Conservation (phyloP, 768 basidiomycete species). For the Dacryopinax spathularia region DNA sequence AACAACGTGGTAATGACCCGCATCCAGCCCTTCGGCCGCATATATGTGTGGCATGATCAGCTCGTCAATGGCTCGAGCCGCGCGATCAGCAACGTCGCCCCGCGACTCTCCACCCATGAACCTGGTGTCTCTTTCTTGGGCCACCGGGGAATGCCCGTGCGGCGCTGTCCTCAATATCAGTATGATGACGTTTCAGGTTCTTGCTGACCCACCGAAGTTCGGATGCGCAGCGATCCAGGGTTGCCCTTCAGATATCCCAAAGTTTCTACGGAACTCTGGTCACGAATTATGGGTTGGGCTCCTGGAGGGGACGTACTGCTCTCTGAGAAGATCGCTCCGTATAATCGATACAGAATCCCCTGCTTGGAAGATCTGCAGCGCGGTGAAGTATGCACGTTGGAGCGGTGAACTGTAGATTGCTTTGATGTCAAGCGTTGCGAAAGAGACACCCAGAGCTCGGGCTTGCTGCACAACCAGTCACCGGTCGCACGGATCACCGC, state of each 20-base stretch:
- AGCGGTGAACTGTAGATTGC: slow-evolving; percentile 55
- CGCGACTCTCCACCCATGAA: slow-evolving; percentile 64
- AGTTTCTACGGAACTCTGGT: slow-evolving; percentile 25
- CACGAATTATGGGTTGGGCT: too few relatives aligned
- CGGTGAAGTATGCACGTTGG: slow-evolving; percentile 49
- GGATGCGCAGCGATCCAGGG: slow-evolving; percentile 25
- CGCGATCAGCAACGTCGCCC: slow-evolving; percentile 46
- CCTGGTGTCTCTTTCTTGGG: too few relatives aligned
- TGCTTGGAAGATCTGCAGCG: slow-evolving; percentile 38
- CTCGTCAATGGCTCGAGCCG: slow-evolving; percentile 36
- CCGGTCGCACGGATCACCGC: neutral
- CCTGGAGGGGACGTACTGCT: slow-evolving; percentile 34
- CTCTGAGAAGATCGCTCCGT: slow-evolving; percentile 41
- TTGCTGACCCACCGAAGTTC: neutral
- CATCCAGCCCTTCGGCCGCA: slow-evolving; percentile 29
- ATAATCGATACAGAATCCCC: slow-evolving; percentile 35
- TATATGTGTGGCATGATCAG: slow-evolving; percentile 44
- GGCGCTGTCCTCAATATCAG: too few relatives aligned
- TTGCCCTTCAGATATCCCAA: slow-evolving; percentile 56
- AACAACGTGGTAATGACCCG: slow-evolving; percentile 38
- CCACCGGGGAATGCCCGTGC: too few relatives aligned
- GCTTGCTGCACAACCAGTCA: slow-evolving; percentile 37
- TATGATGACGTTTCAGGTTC: too few relatives aligned
- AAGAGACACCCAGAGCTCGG: slow-evolving; percentile 41
- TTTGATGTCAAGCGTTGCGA: slow-evolving; percentile 35